A percentile compares a stretch with the other conserved stretches of the same genome.
Conservation (phyloP, 2,329 filamentous ascomycete genomes). For the Fusarium papillatum region DNA sequence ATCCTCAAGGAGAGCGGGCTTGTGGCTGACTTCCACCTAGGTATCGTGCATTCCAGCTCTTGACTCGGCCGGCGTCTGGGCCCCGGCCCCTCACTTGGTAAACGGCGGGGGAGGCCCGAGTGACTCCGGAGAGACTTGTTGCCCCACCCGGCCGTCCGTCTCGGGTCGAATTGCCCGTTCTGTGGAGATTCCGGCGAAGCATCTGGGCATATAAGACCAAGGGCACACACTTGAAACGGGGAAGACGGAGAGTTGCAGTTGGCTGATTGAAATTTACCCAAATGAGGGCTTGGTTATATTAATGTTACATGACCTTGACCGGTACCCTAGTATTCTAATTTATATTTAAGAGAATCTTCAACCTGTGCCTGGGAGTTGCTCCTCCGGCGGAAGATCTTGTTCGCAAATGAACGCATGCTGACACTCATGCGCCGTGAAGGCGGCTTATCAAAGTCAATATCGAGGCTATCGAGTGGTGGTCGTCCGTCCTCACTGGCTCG, state of each 20-base stretch:
- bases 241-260: not conserved
- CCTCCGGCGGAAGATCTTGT: conserved; percentile 46
- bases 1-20: not conserved
- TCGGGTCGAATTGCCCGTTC: conserved; percentile 14
- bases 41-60: conserved; percentile 19
- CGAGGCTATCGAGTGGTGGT: conserved; percentile 36
- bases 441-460: conserved; percentile 37
- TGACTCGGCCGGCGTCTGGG: conserved; percentile 4
- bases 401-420: conserved; percentile 44
- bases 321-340: conserved; percentile 43
- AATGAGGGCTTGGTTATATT: conserved; percentile 28
- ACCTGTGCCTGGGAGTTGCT: conserved; percentile 44
- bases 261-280: conserved; percentile 6
- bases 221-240: not conserved
- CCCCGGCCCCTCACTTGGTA: conserved; percentile 3
- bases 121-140: conserved; percentile 14
- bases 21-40: not conserved
- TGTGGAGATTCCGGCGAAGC: not conserved
- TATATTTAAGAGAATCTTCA: conserved; percentile 39
- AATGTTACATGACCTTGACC: conserved; percentile 34
- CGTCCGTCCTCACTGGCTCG: conserved; percentile 42
- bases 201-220: not conserved
- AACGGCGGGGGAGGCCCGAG: conserved; percentile 7
- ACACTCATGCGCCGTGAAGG: conserved; percentile 45
- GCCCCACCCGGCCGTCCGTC: conserved; percentile 32